These are phyloP conservation scores for Flaveria robusta DNA, from an alignment of 129 eudicot genomes.

Conservation along the genomic window DNA sequence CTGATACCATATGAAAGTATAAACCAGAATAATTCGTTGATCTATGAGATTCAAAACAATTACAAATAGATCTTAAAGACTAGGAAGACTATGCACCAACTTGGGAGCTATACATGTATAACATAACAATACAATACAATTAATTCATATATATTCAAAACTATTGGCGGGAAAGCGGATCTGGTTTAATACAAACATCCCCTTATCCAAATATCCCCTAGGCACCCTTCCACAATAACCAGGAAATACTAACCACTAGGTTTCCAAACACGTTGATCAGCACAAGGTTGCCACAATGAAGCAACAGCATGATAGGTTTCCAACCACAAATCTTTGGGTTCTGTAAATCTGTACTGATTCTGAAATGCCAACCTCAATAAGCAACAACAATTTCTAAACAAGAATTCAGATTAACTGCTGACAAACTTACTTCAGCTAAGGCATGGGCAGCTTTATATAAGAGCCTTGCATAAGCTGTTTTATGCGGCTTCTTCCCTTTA, in stretches of 20 bases:
- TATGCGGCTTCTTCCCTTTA: slow-evolving; percentile 77
- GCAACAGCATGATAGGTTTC: slow-evolving; percentile 80
- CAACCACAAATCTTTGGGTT: slow-evolving; percentile 92
- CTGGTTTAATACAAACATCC: no score
- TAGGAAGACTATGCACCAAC: no score
- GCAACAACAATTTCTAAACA: neutral
- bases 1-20: no score
- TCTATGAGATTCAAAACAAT: no score
- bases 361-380: slow-evolving; percentile 16
- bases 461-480: slow-evolving; percentile 80
- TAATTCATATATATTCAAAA: no score
- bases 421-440: slow-evolving; percentile 73
- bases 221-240: neutral
- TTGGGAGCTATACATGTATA: no score
- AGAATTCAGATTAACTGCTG: neutral
- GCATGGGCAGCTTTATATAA: slow-evolving; percentile 95
- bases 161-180: no score
- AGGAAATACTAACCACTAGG: slow-evolving; percentile 58
- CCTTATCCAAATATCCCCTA: no score
- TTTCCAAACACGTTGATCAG: slow-evolving; percentile 77
- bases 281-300: slow-evolving; percentile 82
- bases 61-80: no score
- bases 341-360: slow-evolving; percentile 65
- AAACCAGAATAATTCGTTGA: no score
- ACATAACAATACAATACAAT: no score